Evolutionary conservation across 2,329 filamentous ascomycete genomes (phyloP).

Genomic region (Huntiella moniliformis): DNA sequence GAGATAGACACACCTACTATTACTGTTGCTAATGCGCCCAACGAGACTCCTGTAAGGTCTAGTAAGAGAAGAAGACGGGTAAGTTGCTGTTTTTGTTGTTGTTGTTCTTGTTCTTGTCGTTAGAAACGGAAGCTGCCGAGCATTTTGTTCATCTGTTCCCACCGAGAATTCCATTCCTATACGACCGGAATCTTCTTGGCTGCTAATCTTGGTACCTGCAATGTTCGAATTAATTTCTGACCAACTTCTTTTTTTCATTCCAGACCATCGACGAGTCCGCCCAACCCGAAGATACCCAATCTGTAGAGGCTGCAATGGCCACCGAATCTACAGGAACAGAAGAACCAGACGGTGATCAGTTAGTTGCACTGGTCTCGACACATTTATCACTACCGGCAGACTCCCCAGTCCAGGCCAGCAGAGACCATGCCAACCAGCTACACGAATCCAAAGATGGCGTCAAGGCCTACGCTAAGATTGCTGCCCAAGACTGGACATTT

Average conservation of each 20-base stretch:
- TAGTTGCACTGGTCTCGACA: constrained; percentile 37
- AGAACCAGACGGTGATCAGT: constrained; percentile 32
- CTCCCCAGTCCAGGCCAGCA: constrained; percentile 36
- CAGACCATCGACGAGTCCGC: constrained; percentile 19
- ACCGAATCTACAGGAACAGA: constrained; percentile 23
- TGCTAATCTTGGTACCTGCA: too few species aligned
- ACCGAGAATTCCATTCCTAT: too few species aligned
- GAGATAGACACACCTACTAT: constrained; percentile 15
- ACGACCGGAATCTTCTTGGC: too few species aligned
- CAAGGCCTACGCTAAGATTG: constrained; percentile 64
- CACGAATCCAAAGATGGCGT: constrained; percentile 44
- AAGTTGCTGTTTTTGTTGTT: constrained; percentile 10
- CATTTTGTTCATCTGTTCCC: too few species aligned
- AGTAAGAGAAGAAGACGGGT: constrained; percentile 47
- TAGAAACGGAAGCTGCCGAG: too few species aligned
- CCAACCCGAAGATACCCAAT: constrained; percentile 22
- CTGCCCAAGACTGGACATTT: constrained; percentile 67
- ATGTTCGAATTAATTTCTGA: constrained; percentile 5
- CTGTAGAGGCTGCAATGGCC: constrained; percentile 26
- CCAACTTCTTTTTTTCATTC: constrained; percentile 9
- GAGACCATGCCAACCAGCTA: constrained; percentile 43
- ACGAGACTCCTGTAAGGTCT: constrained; percentile 42
- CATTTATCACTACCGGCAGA: constrained; percentile 26
- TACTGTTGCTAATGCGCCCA: constrained; percentile 19
- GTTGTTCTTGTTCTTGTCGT: too few species aligned